Evolutionary conservation across 108 stramenopile species (phyloP).

Genomic region (Fragilariopsis cylindrus): DNA sequence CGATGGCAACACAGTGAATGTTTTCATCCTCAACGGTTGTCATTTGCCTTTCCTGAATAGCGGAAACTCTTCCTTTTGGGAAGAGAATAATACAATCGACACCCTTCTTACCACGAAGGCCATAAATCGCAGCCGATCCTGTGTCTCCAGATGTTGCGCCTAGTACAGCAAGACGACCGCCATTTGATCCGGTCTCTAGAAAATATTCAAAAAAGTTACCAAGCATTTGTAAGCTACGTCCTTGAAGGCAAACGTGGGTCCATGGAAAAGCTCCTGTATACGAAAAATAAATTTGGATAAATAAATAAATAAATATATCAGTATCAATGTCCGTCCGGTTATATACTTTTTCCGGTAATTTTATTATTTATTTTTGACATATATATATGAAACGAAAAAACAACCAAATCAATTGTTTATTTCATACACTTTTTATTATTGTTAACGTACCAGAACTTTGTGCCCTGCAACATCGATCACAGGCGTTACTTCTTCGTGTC

Average conservation of each 20-base stretch:
- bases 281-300: background rate
- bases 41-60: slow-evolving; percentile 99
- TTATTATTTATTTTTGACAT: background rate
- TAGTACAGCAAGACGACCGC: slow-evolving; percentile 88
- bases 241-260: slow-evolving; percentile 99
- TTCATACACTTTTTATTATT: background rate
- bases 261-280: slow-evolving; percentile 96
- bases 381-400: background rate
- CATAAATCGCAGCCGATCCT: slow-evolving; percentile 97
- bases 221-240: slow-evolving; percentile 99
- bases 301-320: slow-evolving; percentile 1
- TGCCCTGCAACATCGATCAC: slow-evolving; percentile 79
- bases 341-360: background rate
- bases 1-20: slow-evolving; percentile 93
- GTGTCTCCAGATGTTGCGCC: slow-evolving; percentile 96
- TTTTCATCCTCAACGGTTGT: slow-evolving; percentile 95
- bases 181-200: slow-evolving; percentile 86
- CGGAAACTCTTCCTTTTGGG: slow-evolving; percentile 92
- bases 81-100: slow-evolving; percentile 97
- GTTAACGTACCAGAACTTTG: slow-evolving; percentile 70
- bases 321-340: background rate
- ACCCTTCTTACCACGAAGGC: slow-evolving; percentile 96
- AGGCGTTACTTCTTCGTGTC: slow-evolving; percentile 89
- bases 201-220: slow-evolving; percentile 99
- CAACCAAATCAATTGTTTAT: background rate